phyloP scores from a whole-genome alignment of 345 rosid species.

The Brassica rapa region DNA sequence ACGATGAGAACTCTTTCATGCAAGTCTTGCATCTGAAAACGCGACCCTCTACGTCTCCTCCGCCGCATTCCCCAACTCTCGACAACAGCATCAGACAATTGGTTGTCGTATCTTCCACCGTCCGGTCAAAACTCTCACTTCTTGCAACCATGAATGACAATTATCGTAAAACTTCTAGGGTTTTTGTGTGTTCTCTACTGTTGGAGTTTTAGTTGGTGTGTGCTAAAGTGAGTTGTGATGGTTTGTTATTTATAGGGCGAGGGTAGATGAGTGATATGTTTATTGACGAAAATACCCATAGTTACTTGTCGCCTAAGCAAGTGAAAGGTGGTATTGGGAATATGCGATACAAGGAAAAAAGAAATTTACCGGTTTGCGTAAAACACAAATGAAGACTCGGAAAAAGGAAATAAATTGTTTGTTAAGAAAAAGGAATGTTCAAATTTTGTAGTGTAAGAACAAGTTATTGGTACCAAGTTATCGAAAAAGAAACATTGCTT shows the following conservation, averaged over 20 bases:
- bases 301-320: slow-evolving; percentile 16
- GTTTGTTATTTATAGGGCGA: slow-evolving; percentile 9
- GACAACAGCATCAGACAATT: slow-evolving; percentile 65
- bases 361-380: neutral
- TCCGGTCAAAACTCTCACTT: slow-evolving; percentile 30
- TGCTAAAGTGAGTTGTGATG: neutral
- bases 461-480: no score
- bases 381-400: neutral
- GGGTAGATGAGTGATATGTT: neutral
- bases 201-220: neutral
- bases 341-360: neutral
- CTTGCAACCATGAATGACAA: slow-evolving; percentile 40
- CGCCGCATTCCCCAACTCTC: slow-evolving; percentile 44
- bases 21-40: slow-evolving; percentile 63
- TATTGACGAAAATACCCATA: slow-evolving; percentile 15
- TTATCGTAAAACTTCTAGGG: slow-evolving; percentile 7
- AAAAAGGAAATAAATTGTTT: neutral
- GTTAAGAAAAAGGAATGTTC: no score
- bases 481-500: no score
- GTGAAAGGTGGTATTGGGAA: slow-evolving; percentile 14
- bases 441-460: no score
- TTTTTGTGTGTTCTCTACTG: neutral
- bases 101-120: slow-evolving; percentile 30
- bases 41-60: slow-evolving; percentile 15
- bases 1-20: slow-evolving; percentile 53